Evolutionary conservation across 768 basidiomycete genomes (phyloP), one percentile per base, ranked within the genome.

Genomic region (Boletus tomentosulus): DNA sequence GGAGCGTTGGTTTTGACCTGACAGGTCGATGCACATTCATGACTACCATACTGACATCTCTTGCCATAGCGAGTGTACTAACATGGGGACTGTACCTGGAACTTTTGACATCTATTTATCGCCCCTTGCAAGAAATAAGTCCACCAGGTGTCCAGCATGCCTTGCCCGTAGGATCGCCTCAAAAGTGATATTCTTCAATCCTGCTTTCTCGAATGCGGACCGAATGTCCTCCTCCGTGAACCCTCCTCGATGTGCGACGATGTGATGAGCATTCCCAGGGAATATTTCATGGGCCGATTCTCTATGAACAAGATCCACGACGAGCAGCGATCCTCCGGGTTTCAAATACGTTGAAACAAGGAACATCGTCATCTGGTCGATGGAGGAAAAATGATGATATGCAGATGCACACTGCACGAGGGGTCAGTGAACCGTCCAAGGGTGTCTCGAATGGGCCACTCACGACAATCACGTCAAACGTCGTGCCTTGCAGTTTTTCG

Each of bases 391-490:
- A 63, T 87, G 86, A 57, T 87, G 86, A 61, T 85, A 87, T 2
- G 86, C 73, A 27, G 73, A 70, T 9, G 78, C 73, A 60, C 87
- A 89, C 87, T 89, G 56, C 9, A 34, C 6, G 16, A 41, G n/a
- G 5, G 25, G 8, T 31, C 27, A 9, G 24, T 33, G 11, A 33
- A 28, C 8, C 6, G 7, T 33, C 4, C 4, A 48, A 35, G 16
- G 1, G 8, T n/a, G 33, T 15, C 13, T 11, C 8, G 55, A 2
- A 41, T 28, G 16, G 13, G 25, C 24, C n/a, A 71, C 86, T 62
- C 64, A 91, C 89, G 7, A 85, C 78, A 53, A 88, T 72, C 38
- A 88, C 76, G 64, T 92, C 87, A 57, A 90, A 92, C 49, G 75
- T 78, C 50, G 67, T 65, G 5, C 76, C 80, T 13, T 74, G 74